These are phyloP conservation scores for Boletellus deceptivus DNA, from an alignment of 1,284 basidiomycete species.

Conservation along the genomic window DNA sequence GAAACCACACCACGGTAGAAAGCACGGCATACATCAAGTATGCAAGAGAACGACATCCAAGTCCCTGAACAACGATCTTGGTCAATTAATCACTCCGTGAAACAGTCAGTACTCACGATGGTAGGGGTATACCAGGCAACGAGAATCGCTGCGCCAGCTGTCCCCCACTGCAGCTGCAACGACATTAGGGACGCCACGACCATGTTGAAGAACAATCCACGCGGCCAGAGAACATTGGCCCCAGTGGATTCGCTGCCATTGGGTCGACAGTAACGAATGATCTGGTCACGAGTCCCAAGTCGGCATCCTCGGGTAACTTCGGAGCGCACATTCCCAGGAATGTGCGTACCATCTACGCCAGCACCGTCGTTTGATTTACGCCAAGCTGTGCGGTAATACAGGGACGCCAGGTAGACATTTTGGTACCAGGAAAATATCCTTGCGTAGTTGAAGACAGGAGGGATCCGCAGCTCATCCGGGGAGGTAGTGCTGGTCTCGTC, in stretches of 20 bases:
- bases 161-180: slow-evolving; percentile 41
- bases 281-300: slow-evolving; percentile 26
- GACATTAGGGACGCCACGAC: slow-evolving; percentile 35
- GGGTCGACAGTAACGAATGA: slow-evolving; percentile 26
- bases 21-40: slow-evolving; percentile 38
- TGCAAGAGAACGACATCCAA: slow-evolving; percentile 40
- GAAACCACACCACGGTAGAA: slow-evolving; percentile 38
- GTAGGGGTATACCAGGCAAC: slow-evolving; percentile 40
- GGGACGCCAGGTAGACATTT: slow-evolving; percentile 16
- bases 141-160: slow-evolving; percentile 36
- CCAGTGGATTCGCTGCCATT: not conserved
- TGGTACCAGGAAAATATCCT: slow-evolving; percentile 28
- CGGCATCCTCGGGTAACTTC: slow-evolving; percentile 16
- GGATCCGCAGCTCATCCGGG: slow-evolving; percentile 22
- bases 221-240: slow-evolving; percentile 24
- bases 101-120: slow-evolving; percentile 11
- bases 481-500: slow-evolving; percentile 3
- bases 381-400: slow-evolving; percentile 25
- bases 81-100: not conserved
- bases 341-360: slow-evolving; percentile 1
- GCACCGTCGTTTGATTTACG: not conserved
- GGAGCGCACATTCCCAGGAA: not conserved
- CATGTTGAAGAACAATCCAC: slow-evolving; percentile 32
- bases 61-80: slow-evolving; percentile 9
- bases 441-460: slow-evolving; percentile 34